phyloP scores from a whole-genome alignment of 345 rosid genomes.

The Acer campestre region DNA sequence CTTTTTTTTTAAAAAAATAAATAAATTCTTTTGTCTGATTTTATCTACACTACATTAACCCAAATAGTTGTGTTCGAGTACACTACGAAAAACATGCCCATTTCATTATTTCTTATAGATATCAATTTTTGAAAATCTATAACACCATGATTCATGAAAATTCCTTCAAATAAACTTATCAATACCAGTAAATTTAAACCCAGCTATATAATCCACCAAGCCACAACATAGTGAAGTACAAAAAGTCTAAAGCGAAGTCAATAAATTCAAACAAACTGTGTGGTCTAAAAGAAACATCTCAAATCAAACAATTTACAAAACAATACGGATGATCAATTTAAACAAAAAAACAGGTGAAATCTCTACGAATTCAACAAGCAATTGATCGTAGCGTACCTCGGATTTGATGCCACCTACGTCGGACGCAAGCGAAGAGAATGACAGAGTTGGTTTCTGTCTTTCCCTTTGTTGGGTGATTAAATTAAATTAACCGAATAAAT shows the following conservation, averaged over 20 bases:
- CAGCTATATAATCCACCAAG: background rate
- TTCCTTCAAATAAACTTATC: background rate
- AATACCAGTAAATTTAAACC: background rate
- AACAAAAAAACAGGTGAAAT: background rate
- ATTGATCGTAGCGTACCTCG: background rate
- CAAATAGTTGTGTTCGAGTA: background rate
- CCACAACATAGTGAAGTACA: background rate
- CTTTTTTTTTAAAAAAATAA: background rate
- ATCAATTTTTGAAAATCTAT: background rate
- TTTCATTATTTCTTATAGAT: background rate
- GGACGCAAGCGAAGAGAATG: background rate
- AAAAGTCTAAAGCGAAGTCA: too few relatives aligned
- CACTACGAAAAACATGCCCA: background rate
- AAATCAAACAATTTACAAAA: background rate
- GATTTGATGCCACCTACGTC: background rate
- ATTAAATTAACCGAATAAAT: background rate
- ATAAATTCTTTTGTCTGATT: background rate
- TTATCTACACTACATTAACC: background rate
- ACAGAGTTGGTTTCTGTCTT: background rate
- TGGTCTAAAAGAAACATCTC: too few relatives aligned
- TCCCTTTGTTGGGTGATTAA: background rate
- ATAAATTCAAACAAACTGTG: background rate
- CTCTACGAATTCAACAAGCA: background rate
- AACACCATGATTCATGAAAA: background rate
- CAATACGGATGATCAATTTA: background rate